Evolutionary conservation across 2,329 filamentous ascomycete species (phyloP).

Genomic region (Trichoderma sp.): DNA sequence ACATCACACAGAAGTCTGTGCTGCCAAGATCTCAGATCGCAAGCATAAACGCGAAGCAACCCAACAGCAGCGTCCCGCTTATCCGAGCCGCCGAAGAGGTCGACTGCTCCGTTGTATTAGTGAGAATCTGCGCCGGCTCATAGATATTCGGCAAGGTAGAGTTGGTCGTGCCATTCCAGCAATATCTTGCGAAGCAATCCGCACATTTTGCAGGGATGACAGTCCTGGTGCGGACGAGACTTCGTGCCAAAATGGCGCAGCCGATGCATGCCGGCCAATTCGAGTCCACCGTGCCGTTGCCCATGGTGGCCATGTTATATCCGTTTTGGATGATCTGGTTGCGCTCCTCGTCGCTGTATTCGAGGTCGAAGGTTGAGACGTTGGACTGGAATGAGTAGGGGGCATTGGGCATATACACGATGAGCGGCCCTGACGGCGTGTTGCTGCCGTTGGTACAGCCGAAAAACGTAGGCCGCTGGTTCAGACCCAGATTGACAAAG

Average conservation of each 20-base stretch:
- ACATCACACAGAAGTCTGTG: not conserved
- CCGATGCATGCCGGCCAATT: constrained; percentile 76
- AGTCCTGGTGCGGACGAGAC: constrained; percentile 63
- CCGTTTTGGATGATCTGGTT: constrained; percentile 77
- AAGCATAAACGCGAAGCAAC: not conserved
- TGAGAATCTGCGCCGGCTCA: constrained; percentile 11
- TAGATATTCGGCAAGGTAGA: constrained; percentile 14
- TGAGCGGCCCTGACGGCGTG: constrained; percentile 49
- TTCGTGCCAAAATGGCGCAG: constrained; percentile 74
- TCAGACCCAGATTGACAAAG: constrained; percentile 72
- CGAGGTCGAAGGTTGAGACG: constrained; percentile 65
- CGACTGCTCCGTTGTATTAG: not conserved
- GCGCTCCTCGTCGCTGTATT: constrained; percentile 61
- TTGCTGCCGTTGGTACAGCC: constrained; percentile 56
- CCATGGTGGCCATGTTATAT: constrained; percentile 72
- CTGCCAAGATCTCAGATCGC: not conserved
- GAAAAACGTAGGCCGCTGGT: constrained; percentile 74
- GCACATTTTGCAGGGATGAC: constrained; percentile 63
- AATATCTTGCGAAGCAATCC: constrained; percentile 73
- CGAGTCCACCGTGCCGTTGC: constrained; percentile 66
- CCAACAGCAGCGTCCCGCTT: not conserved
- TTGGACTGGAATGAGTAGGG: constrained; percentile 73
- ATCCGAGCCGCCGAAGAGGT: constrained; percentile 1
- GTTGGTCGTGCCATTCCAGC: constrained; percentile 71
- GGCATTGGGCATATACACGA: constrained; percentile 80